phyloP scores from a whole-genome alignment of 2,329 filamentous ascomycete species.

The Colletotrichum sp. region DNA sequence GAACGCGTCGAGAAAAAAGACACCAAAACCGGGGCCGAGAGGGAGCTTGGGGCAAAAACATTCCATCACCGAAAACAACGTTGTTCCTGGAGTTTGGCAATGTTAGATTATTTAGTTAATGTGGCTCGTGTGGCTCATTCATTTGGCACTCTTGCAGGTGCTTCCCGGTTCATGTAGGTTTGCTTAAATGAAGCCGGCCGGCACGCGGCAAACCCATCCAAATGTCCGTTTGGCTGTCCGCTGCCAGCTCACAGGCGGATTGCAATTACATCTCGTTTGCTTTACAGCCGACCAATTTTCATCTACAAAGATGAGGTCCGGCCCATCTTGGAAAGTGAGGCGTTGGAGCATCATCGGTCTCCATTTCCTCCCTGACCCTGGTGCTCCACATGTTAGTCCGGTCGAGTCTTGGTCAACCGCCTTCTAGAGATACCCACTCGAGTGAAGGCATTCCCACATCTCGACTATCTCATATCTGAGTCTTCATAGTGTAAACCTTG shows the following conservation, averaged over 20 bases:
- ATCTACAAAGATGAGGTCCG: not conserved
- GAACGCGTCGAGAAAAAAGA: not conserved
- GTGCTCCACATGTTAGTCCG: too few relatives aligned
- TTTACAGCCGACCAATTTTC: not conserved
- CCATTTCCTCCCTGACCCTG: too few relatives aligned
- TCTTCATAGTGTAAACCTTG: not conserved
- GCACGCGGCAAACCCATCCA: not conserved
- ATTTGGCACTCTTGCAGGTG: not conserved
- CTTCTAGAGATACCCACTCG: not conserved
- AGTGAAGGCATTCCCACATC: not conserved
- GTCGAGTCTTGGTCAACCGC: not conserved
- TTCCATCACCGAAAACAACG: not conserved
- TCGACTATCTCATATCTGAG: not conserved
- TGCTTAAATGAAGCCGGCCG: not conserved
- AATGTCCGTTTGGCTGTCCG: not conserved
- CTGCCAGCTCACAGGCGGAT: not conserved
- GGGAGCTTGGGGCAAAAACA: not conserved
- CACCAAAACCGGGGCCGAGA: not conserved
- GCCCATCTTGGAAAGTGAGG: not conserved
- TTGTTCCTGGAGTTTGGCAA: not conserved
- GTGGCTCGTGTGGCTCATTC: not conserved
- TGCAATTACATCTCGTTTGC: not conserved
- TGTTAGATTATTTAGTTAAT: not conserved
- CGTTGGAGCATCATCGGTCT: not conserved
- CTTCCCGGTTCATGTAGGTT: not conserved